phyloP scores from a whole-genome alignment of 306 rosid genomes.

The Begonia peltatifolia region DNA sequence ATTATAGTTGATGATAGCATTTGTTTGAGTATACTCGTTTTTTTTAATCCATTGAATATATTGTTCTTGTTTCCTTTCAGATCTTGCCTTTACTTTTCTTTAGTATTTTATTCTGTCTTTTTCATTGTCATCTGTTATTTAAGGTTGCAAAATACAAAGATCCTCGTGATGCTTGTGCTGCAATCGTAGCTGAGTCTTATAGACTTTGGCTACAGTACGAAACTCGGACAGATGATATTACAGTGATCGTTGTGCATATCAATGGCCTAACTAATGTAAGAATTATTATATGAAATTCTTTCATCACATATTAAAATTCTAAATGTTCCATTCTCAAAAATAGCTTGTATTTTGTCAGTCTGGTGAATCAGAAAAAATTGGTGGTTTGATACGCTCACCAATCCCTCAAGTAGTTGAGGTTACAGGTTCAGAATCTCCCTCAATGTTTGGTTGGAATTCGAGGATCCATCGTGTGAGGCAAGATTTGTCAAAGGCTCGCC shows the following conservation, averaged over 20 bases:
- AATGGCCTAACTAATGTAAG: conserved; percentile 72
- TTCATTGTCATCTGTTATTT: conserved; percentile 13
- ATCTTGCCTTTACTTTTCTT: not conserved
- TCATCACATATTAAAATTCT: not conserved
- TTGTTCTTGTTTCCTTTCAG: not conserved
- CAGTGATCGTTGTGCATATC: conserved; percentile 85
- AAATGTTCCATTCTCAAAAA: conserved; percentile 1
- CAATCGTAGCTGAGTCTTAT: conserved; percentile 94
- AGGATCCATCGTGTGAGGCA: conserved; percentile 66
- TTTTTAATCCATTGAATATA: not conserved
- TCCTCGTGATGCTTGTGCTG: conserved; percentile 99
- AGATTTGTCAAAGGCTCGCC: conserved; percentile 88
- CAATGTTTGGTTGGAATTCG: conserved; percentile 56
- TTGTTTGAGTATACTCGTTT: too few relatives aligned
- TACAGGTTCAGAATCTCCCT: conserved; percentile 93
- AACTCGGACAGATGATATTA: conserved; percentile 98
- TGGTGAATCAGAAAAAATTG: conserved; percentile 37
- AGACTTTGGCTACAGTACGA: conserved; percentile 95
- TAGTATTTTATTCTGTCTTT: not conserved
- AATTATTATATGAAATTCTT: conserved; percentile 1
- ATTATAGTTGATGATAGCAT: too few relatives aligned
- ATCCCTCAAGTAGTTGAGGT: conserved; percentile 77
- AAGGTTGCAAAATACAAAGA: conserved; percentile 85
- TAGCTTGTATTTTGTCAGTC: conserved; percentile 25
- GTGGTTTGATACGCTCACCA: conserved; percentile 24